A percentile compares a stretch with the other conserved stretches of the same genome.
These are phyloP conservation scores for Leishmania guyanensis DNA, from an alignment of 208 protist genomes.

Conservation along the genomic window DNA sequence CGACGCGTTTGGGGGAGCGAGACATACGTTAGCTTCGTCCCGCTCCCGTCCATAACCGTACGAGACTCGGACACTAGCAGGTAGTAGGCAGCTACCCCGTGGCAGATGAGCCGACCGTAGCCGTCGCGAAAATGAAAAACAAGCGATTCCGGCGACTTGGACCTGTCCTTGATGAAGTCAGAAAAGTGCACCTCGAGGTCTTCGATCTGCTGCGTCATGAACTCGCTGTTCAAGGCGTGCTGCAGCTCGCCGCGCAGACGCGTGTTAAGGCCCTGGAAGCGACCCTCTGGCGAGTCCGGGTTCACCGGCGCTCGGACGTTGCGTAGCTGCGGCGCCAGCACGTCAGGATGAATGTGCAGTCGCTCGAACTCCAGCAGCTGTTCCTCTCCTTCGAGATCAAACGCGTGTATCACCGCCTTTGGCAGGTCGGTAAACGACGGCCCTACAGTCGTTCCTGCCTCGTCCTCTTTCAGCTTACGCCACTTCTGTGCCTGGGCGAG, in stretches of 20 bases:
- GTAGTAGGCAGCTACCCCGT: constrained; percentile 87
- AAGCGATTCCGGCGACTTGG: constrained; percentile 49
- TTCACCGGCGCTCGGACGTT: constrained; percentile 34
- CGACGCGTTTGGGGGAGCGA: constrained; percentile 61
- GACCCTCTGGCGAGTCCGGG: constrained; percentile 64
- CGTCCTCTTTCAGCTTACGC: constrained; percentile 29
- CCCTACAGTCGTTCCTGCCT: constrained; percentile 23
- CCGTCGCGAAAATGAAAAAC: constrained; percentile 83
- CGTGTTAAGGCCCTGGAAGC: constrained; percentile 70
- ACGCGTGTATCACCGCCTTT: constrained; percentile 46
- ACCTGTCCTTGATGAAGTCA: constrained; percentile 42
- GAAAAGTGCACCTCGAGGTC: constrained; percentile 77
- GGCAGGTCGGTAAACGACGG: constrained; percentile 69
- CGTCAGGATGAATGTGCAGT: constrained; percentile 20
- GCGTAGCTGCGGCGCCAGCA: constrained; percentile 24
- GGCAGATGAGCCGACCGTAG: constrained; percentile 85
- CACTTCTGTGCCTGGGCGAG: constrained; percentile 51
- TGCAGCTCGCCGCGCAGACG: constrained; percentile 80
- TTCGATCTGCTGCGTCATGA: constrained; percentile 76
- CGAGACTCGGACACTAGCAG: constrained; percentile 66
- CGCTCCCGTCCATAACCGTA: constrained; percentile 44
- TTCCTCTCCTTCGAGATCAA: constrained; percentile 73
- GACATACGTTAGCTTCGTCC: constrained; percentile 72
- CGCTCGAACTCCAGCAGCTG: constrained; percentile 43
- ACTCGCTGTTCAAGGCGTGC: constrained; percentile 83